A percentile compares a stretch with the other conserved stretches of the same genome.
phyloP scores from a whole-genome alignment of 108 stramenopile species.

The Nitzschia inconspicua region DNA sequence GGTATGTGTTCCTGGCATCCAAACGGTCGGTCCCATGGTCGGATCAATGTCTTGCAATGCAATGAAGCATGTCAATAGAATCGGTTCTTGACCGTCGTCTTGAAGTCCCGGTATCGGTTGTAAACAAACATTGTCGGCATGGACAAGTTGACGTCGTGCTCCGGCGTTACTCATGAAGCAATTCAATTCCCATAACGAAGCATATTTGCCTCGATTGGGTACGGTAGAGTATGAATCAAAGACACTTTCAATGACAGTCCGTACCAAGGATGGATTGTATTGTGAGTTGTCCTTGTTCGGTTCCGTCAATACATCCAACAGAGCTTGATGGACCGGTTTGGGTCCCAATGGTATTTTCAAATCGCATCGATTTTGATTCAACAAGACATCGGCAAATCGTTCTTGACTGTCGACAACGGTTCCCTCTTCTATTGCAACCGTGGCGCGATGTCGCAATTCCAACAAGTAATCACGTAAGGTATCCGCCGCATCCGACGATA shows the following conservation, averaged over 20 bases:
- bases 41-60: slow-evolving; percentile 70
- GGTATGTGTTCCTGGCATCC: slow-evolving; percentile 60
- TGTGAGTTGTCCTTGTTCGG: not conserved
- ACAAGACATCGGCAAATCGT: slow-evolving; percentile 78
- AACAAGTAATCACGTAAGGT: slow-evolving; percentile 43
- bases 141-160: slow-evolving; percentile 71
- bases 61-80: slow-evolving; percentile 74
- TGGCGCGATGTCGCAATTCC: slow-evolving; percentile 32
- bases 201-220: slow-evolving; percentile 39
- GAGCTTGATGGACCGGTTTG: slow-evolving; percentile 13
- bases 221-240: slow-evolving; percentile 32
- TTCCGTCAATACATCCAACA: slow-evolving; percentile 36
- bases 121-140: slow-evolving; percentile 66
- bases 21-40: slow-evolving; percentile 82
- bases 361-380: slow-evolving; percentile 75
- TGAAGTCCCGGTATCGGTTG: not conserved
- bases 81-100: slow-evolving; percentile 24
- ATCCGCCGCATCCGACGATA: slow-evolving; percentile 43
- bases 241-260: not conserved
- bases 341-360: slow-evolving; percentile 62
- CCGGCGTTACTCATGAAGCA: slow-evolving; percentile 73
- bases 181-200: slow-evolving; percentile 64
- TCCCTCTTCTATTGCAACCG: slow-evolving; percentile 38
- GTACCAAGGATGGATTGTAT: not conserved
- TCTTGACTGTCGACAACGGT: slow-evolving; percentile 30